These are phyloP conservation scores for Chlamydomonas sp. DNA, from an alignment of 139 green algal genomes.

Conservation along the genomic window DNA sequence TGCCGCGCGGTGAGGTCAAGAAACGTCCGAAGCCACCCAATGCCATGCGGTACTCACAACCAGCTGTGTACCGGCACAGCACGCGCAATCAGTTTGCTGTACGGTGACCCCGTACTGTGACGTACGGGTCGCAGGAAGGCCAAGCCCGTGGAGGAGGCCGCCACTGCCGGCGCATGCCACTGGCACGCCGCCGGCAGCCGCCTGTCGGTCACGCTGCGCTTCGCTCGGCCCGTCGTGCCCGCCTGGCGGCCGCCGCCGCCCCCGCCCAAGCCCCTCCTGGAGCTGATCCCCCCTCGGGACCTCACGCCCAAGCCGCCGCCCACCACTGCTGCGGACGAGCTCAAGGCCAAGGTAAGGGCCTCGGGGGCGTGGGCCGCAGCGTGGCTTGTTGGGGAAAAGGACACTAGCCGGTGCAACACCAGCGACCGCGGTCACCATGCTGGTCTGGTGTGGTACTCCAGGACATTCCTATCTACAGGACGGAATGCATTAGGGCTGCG, in stretches of 20 bases:
- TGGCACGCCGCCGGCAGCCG: conserved; percentile 21
- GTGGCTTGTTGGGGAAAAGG: no score
- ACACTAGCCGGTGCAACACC: no score
- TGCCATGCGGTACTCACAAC: no score
- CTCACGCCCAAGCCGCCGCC: conserved; percentile 38
- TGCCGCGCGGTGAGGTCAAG: no score
- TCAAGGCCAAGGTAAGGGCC: conserved; percentile 22
- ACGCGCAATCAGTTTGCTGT: no score
- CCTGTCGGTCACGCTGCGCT: conserved; percentile 13
- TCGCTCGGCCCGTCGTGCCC: conserved; percentile 35
- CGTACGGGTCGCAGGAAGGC: neutral
- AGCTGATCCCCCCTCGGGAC: conserved; percentile 46
- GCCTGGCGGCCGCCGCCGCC: conserved; percentile 34
- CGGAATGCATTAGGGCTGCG: no score
- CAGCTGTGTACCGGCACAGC: no score
- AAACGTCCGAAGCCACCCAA: no score
- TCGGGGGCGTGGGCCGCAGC: no score
- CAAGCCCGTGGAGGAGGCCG: conserved; percentile 33
- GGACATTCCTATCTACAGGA: no score
- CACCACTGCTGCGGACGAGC: conserved; percentile 29
- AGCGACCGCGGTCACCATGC: neutral
- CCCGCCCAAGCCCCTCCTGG: conserved; percentile 21
- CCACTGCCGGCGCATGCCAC: neutral
- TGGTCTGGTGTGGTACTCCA: neutral
- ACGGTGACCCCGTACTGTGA: neutral